Evolutionary conservation across 2,329 filamentous ascomycete genomes (phyloP).

Genomic region (Sporothrix inflata): DNA sequence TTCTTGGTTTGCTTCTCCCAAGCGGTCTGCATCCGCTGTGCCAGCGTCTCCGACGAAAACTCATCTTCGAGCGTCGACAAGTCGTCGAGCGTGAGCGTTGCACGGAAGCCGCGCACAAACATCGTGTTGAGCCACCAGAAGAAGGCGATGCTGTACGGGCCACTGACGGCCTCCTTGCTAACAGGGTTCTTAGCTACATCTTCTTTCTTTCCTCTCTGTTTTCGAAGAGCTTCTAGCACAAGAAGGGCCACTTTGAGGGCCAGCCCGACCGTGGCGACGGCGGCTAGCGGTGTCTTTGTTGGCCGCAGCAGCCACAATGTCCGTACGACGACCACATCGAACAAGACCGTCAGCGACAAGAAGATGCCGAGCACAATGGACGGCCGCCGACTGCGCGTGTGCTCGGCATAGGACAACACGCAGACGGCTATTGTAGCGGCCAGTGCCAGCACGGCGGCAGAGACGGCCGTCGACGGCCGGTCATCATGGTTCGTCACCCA

Average conservation of each 20-base stretch:
- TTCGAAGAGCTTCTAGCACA: neutral
- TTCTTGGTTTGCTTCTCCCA: neutral
- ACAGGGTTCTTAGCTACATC: neutral
- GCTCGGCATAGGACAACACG: neutral
- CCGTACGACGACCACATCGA: neutral
- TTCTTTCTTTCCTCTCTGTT: slow-evolving; percentile 37
- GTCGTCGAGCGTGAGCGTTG: slow-evolving; percentile 38
- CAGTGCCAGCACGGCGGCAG: slow-evolving; percentile 1
- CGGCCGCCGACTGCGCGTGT: neutral
- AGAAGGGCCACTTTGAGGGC: neutral
- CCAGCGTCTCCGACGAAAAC: neutral
- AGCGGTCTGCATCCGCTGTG: neutral
- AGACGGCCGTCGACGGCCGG: neutral
- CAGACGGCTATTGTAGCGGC: neutral
- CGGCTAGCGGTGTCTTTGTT: neutral
- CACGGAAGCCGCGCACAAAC: slow-evolving; percentile 53
- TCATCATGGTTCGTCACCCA: neutral
- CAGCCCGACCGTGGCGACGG: neutral
- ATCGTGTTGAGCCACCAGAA: slow-evolving; percentile 59
- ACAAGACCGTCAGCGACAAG: slow-evolving; percentile 5
- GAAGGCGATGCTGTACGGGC: slow-evolving; percentile 50
- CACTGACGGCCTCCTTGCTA: slow-evolving; percentile 47
- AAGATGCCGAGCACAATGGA: neutral
- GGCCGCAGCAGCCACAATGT: slow-evolving; percentile 37
- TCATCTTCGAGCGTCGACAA: neutral